A percentile compares a stretch with the other conserved stretches of the same genome.
phyloP scores from a whole-genome alignment of 768 basidiomycete species.

The Butyriboletus loyo region DNA sequence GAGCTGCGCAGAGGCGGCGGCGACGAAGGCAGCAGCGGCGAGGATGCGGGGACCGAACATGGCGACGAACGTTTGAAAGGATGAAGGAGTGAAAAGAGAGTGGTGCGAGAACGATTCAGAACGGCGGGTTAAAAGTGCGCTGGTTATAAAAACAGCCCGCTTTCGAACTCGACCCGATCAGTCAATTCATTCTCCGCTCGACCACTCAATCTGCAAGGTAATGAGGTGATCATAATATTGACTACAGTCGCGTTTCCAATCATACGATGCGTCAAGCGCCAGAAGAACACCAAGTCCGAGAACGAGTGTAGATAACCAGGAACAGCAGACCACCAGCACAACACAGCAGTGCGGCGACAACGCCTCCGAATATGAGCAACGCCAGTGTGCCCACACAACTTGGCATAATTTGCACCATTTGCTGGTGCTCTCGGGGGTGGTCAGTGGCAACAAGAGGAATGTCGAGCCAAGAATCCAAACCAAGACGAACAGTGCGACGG shows the following conservation, averaged over 20 bases:
- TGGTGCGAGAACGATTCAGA: constrained; percentile 27
- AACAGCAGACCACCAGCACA: background rate
- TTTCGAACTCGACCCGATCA: background rate
- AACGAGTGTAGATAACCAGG: too few relatives aligned
- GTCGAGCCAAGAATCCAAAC: background rate
- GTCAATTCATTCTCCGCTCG: constrained; percentile 27
- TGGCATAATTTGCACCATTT: background rate
- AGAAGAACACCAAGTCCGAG: background rate
- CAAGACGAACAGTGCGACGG: too few relatives aligned
- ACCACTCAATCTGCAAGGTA: too few relatives aligned
- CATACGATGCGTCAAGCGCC: background rate
- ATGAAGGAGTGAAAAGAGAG: constrained; percentile 10
- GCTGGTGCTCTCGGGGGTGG: background rate
- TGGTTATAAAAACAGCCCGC: background rate
- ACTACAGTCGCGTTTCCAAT: background rate
- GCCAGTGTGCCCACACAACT: background rate
- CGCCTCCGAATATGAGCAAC: too few relatives aligned
- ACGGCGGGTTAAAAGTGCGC: constrained; percentile 13
- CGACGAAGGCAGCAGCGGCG: constrained; percentile 38
- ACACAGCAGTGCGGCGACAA: background rate
- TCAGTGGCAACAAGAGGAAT: background rate
- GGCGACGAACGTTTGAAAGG: constrained; percentile 2
- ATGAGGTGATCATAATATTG: background rate
- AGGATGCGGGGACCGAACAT: constrained; percentile 35
- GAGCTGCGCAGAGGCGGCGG: constrained; percentile 38